Conservation (phyloP, 2,329 filamentous ascomycete species). For the Teratosphaeria destructans region DNA sequence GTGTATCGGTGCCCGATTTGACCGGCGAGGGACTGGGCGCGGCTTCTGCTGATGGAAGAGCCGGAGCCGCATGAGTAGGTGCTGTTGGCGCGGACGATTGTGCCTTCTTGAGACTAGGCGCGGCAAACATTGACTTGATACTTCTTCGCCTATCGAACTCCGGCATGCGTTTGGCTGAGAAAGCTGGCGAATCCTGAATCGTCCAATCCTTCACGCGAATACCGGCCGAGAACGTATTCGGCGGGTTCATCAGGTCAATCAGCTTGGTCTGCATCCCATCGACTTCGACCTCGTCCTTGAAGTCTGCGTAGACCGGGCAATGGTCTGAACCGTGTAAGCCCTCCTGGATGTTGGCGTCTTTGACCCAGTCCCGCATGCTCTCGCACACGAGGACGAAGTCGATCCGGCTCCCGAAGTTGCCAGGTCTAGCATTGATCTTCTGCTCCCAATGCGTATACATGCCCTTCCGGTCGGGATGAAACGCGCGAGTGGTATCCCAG, state of each 20-base stretch:
- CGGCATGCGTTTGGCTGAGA: slow-evolving; percentile 73
- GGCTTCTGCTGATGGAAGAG: neutral
- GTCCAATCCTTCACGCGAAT: slow-evolving; percentile 56
- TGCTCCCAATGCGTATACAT: slow-evolving; percentile 99
- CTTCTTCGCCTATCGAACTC: slow-evolving; percentile 77
- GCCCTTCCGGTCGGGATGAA: slow-evolving; percentile 65
- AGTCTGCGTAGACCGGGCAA: slow-evolving; percentile 76
- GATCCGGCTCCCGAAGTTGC: slow-evolving; percentile 85
- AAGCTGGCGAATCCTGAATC: slow-evolving; percentile 54
- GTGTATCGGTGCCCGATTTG: neutral
- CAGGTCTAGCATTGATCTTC: slow-evolving; percentile 87
- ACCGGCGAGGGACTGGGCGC: neutral
- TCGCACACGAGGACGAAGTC: slow-evolving; percentile 84
- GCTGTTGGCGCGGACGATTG: neutral
- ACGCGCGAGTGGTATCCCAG: slow-evolving; percentile 73
- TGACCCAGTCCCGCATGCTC: slow-evolving; percentile 70
- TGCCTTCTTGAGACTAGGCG: slow-evolving; percentile 35
- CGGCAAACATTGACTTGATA: slow-evolving; percentile 85
- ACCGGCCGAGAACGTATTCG: slow-evolving; percentile 59
- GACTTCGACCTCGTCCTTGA: slow-evolving; percentile 51
- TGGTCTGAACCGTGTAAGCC: slow-evolving; percentile 91
- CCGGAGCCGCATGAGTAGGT: neutral
- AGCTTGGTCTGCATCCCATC: slow-evolving; percentile 41
- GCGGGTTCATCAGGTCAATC: slow-evolving; percentile 67
- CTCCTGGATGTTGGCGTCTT: slow-evolving; percentile 77